These are phyloP conservation scores for Tubosaeta sp. DNA, from an alignment of 768 basidiomycete species.

Conservation along the genomic window DNA sequence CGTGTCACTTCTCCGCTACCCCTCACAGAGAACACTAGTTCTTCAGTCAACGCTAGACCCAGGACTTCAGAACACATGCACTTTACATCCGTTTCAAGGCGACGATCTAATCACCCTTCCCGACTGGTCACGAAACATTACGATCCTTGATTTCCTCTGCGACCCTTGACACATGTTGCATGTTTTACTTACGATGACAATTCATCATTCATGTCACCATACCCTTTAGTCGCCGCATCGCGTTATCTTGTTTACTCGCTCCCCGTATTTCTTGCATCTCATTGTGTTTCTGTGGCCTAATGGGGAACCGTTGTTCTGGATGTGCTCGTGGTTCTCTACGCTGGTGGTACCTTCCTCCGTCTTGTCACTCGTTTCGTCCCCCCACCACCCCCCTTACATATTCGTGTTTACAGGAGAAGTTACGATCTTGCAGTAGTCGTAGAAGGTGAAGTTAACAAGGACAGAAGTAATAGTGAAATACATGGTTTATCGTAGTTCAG, in stretches of 20 bases:
- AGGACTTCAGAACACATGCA: constrained; percentile 13
- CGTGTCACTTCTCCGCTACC: constrained; percentile 1
- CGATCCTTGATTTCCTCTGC: constrained; percentile 13
- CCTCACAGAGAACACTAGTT: constrained; percentile 11
- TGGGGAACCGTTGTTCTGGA: constrained; percentile 19
- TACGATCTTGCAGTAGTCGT: constrained; percentile 26
- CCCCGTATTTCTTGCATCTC: constrained; percentile 21
- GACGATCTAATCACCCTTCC: constrained; percentile 23
- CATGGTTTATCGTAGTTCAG: constrained; percentile 22
- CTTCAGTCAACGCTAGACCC: constrained; percentile 9
- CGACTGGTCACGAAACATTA: constrained; percentile 23
- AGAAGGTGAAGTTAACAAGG: constrained; percentile 22
- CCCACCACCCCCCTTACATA: constrained; percentile 12
- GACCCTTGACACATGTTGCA: constrained; percentile 16
- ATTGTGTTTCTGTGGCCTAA: constrained; percentile 18
- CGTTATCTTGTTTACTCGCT: constrained; percentile 28
- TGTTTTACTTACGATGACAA: constrained; percentile 31
- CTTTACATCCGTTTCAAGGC: constrained; percentile 21
- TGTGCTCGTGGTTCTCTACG: constrained; percentile 13
- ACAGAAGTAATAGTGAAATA: constrained; percentile 31
- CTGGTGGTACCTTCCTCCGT: constrained; percentile 7
- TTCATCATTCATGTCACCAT: constrained; percentile 26
- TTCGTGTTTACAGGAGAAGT: constrained; percentile 19
- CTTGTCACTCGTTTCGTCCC: constrained; percentile 12
- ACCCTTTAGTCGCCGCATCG: constrained; percentile 28